These are phyloP conservation scores for Cystobasidium tubakii DNA, from an alignment of 768 basidiomycete species.

Conservation along the genomic window DNA sequence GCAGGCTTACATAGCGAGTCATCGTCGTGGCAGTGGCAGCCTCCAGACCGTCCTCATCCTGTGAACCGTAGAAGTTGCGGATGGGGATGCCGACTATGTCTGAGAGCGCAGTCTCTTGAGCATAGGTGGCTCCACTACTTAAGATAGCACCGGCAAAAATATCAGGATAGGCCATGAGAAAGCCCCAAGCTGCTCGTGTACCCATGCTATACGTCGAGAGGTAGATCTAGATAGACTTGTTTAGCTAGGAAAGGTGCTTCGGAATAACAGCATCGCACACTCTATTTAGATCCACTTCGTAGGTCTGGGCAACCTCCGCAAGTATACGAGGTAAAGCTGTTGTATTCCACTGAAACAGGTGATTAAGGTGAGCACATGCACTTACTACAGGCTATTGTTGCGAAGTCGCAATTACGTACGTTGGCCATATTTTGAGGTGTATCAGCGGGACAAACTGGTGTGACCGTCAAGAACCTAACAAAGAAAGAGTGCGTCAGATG, in stretches of 20 bases:
- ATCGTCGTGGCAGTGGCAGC: background rate
- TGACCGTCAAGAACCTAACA: slow-evolving; percentile 15
- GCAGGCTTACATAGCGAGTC: background rate
- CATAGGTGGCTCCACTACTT: background rate
- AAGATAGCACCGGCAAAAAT: slow-evolving; percentile 24
- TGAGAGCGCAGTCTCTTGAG: background rate
- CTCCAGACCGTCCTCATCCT: background rate
- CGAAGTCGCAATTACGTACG: no score
- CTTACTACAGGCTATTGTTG: no score
- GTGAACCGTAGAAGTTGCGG: background rate
- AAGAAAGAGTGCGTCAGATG: background rate
- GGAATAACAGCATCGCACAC: background rate
- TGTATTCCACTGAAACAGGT: slow-evolving; percentile 2
- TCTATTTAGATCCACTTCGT: slow-evolving; percentile 12
- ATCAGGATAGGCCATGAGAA: slow-evolving; percentile 2
- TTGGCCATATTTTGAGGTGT: slow-evolving; percentile 5
- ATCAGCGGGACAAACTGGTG: slow-evolving; percentile 19
- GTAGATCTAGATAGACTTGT: background rate
- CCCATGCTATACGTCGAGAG: slow-evolving; percentile 22
- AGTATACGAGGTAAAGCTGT: slow-evolving; percentile 6
- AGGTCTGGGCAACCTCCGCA: background rate
- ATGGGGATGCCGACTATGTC: slow-evolving; percentile 7
- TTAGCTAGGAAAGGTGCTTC: background rate
- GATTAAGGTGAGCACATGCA: background rate
- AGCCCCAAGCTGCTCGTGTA: background rate